These are phyloP conservation scores for Trypanosoma theileri DNA, from an alignment of 208 protist genomes.

Conservation along the genomic window DNA sequence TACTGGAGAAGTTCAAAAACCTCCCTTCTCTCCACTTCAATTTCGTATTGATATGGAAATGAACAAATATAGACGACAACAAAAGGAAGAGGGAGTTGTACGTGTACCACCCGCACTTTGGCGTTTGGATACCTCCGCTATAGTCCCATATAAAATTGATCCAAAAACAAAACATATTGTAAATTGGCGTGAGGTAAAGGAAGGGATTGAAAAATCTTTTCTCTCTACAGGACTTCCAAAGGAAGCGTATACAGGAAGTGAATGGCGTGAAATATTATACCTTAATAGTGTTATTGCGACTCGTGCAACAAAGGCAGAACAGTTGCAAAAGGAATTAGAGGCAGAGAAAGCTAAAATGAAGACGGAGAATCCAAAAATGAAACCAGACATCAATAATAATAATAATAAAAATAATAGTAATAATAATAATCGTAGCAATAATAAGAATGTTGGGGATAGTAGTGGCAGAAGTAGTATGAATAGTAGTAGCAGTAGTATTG, in stretches of 20 bases:
- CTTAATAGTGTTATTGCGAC: constrained; percentile 51
- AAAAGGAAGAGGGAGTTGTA: constrained; percentile 88
- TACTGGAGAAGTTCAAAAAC: constrained; percentile 63
- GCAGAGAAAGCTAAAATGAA: constrained; percentile 18
- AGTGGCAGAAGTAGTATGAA: constrained; percentile 24
- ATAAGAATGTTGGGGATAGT: background rate
- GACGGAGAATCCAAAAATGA: background rate
- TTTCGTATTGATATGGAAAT: constrained; percentile 87
- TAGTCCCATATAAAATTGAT: constrained; percentile 86
- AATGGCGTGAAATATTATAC: constrained; percentile 78
- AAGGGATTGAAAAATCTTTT: constrained; percentile 85
- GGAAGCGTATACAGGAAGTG: constrained; percentile 71
- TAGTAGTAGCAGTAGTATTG: constrained; percentile 26
- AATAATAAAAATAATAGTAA: background rate
- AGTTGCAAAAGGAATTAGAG: constrained; percentile 46
- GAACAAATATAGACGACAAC: constrained; percentile 72
- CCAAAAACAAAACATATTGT: constrained; percentile 56
- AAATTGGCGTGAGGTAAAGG: constrained; percentile 90
- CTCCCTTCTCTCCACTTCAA: constrained; percentile 80
- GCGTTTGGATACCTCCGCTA: constrained; percentile 62
- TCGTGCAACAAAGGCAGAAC: constrained; percentile 45
- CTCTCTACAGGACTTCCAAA: constrained; percentile 68
- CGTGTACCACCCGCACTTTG: constrained; percentile 79
- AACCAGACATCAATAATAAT: background rate
- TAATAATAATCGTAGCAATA: background rate